phyloP scores from a whole-genome alignment of 1,284 basidiomycete species.

The Filobasidium uniguttulatum region DNA sequence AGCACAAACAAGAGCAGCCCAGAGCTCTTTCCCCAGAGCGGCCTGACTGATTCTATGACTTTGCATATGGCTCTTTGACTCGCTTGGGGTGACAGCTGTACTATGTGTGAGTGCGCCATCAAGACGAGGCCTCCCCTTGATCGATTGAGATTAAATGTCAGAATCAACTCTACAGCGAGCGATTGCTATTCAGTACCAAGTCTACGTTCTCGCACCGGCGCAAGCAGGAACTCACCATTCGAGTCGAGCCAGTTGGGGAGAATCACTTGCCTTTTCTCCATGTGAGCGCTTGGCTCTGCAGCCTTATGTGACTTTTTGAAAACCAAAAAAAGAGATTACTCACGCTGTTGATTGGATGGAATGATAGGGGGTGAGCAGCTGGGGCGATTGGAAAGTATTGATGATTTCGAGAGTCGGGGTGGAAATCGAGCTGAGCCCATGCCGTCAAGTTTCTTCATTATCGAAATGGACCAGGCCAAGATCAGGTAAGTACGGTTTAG shows the following conservation, averaged over 20 bases:
- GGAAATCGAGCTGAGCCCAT: conserved; percentile 14
- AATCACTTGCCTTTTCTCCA: conserved; percentile 29
- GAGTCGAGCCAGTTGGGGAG: conserved; percentile 25
- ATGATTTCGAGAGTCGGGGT: conserved; percentile 18
- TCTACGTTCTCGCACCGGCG: conserved; percentile 31
- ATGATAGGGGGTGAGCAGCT: conserved; percentile 21
- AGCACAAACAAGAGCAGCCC: too few relatives aligned
- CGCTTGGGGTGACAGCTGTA: too few relatives aligned
- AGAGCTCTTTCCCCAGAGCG: too few relatives aligned
- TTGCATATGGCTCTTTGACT: too few relatives aligned
- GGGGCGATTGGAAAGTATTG: conserved; percentile 24
- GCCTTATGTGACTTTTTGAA: neutral
- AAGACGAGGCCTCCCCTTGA: too few relatives aligned
- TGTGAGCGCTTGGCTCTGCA: neutral
- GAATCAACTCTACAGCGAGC: conserved; percentile 19
- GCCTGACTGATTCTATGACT: neutral
- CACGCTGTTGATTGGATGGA: conserved; percentile 5
- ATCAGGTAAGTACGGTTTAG: conserved; percentile 25
- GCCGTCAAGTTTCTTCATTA: conserved; percentile 24
- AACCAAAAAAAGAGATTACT: too few relatives aligned
- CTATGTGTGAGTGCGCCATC: too few relatives aligned
- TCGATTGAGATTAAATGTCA: too few relatives aligned
- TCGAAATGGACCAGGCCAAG: conserved; percentile 19
- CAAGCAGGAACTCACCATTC: conserved; percentile 29
- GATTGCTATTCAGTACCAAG: conserved; percentile 28